Conservation (phyloP, 2,329 filamentous ascomycete genomes). For the Aaosphaeria pasadenensis region DNA sequence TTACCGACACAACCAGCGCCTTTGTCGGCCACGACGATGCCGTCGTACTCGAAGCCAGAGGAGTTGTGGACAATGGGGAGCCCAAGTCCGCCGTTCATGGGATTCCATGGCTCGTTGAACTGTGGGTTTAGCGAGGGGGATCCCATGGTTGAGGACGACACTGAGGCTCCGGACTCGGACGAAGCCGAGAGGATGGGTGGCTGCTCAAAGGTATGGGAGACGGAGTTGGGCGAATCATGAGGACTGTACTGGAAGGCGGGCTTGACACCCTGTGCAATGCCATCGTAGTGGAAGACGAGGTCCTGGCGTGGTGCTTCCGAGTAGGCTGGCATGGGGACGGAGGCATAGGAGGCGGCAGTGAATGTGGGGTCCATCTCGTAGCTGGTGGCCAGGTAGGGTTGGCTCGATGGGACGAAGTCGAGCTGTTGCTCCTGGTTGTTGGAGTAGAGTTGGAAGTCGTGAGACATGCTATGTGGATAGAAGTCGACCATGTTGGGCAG, state of each 20-base stretch:
- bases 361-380: slow-evolving; percentile 35
- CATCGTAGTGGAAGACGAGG: slow-evolving; percentile 35
- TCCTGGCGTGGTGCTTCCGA: slow-evolving; percentile 31
- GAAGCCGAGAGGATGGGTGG: slow-evolving; percentile 47
- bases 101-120: slow-evolving; percentile 57
- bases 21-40: slow-evolving; percentile 46
- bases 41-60: slow-evolving; percentile 56
- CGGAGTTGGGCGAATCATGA: slow-evolving; percentile 43
- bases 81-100: slow-evolving; percentile 51
- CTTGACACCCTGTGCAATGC: slow-evolving; percentile 36
- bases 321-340: slow-evolving; percentile 26
- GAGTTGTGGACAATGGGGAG: slow-evolving; percentile 62
- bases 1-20: slow-evolving; percentile 47
- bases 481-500: slow-evolving; percentile 35
- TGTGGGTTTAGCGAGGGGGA: slow-evolving; percentile 59
- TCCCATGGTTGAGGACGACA: slow-evolving; percentile 49
- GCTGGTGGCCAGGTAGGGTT: slow-evolving; percentile 25
- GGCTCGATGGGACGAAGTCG: slow-evolving; percentile 25
- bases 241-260: slow-evolving; percentile 36
- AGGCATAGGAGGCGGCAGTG: slow-evolving; percentile 31
- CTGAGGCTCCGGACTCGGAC: slow-evolving; percentile 51
- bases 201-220: slow-evolving; percentile 44
- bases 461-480: slow-evolving; percentile 30
- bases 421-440: slow-evolving; percentile 29
- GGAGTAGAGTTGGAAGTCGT: slow-evolving; percentile 39